Base-by-base conservation (phyloP, 1,284 basidiomycete genomes). In the Pseudozyma thailandica region DNA sequence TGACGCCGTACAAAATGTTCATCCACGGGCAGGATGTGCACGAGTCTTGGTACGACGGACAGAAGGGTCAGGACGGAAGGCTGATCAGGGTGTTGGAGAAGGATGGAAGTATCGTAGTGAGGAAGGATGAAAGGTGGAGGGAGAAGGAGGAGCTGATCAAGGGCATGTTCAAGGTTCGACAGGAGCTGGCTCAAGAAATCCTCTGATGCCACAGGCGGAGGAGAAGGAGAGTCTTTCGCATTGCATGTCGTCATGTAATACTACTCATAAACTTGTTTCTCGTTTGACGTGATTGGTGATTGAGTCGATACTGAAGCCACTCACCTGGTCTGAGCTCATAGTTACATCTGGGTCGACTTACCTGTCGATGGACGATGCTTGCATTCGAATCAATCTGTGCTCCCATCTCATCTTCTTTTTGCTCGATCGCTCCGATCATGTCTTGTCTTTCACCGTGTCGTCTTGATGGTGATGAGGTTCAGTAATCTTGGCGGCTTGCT, bases 71-170 rank as follows among this genome's bases (percentile, higher is more conserved):
- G 5, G 53, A 68, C 31, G 38, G 20, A 2, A 42, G 35, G 16
- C 30, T 49, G 21, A 41, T 62, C 4, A 42, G 65, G 48, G 43
- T 62, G 21, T 26, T 69, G 16, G 8, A 35, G 3, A 33, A 48
- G 28, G 49, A 62, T 38, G 65, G 54, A 1, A 8, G 4, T n/a
- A 47, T 62, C 20, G 33, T 37, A 7, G 56, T 69, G 2, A 33
- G 37, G 16, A 30, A 9, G 10, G 65, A 69, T 33, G 30, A 31
- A 15, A 50, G 65, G 31, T 69, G 65, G 65, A 43, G 35, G 3
- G 54, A 69, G 30, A 69, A 69, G 21, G 33, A 50, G 18, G 28
- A 41, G 18, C 33, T 69, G 20, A 51, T 69, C 12, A 27, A 51
- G 31, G 54, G 21, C 10, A 69, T 69, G 65, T 2, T 60, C 13